Evolutionary conservation across 352 stramenopile species (phyloP), one percentile per base, ranked within the genome.

Genomic region (Phytopythium cucurbitacearum): DNA sequence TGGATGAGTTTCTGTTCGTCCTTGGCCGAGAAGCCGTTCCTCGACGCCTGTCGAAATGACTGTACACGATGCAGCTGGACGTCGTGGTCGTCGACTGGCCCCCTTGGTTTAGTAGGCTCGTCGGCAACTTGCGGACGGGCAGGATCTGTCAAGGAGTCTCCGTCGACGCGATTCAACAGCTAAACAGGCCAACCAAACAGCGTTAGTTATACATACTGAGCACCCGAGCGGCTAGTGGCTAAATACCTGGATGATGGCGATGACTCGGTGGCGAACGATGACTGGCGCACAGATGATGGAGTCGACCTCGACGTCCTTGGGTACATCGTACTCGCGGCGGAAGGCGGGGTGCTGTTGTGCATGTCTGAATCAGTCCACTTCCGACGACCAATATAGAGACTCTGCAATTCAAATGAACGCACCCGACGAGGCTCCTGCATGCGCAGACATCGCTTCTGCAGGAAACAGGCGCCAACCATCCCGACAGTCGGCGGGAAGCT

Each of bases 1-100:
- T 81, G 70, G 50, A 88, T 69, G 38, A 88, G 63, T 21, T 80
- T 80, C 53, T 88, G 69, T 36, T 88, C 77, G 53, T 88, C 77
- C 46, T 86, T 85, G 21, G 59, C 39, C 6, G 69, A 80, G 60
- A 86, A 88, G 0, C 72, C 77, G 15, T 60, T 60, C 21, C 56
- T 59, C 9, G 56, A 48, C 0, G 61, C 56, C n/a, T 58, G 41
- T 42, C 68, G 69, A 7, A 68, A 21, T 0, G 62, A 66, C 5
- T 69, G 67, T 7, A 59, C 63, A 6, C 70, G 67, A n/a, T 48
- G 62, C 3, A 86, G 48, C 15, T 59, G 64, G 37, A 86, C 54
- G 56, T 88, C 74, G 15, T 41, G 50, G 15, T 64, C 66, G 21
- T 85, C 71, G 5, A 69, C 57, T 13, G 51, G 48, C 2, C 13